Conservation (phyloP, 352 stramenopile genomes). For the Elongisporangium undulatum region DNA sequence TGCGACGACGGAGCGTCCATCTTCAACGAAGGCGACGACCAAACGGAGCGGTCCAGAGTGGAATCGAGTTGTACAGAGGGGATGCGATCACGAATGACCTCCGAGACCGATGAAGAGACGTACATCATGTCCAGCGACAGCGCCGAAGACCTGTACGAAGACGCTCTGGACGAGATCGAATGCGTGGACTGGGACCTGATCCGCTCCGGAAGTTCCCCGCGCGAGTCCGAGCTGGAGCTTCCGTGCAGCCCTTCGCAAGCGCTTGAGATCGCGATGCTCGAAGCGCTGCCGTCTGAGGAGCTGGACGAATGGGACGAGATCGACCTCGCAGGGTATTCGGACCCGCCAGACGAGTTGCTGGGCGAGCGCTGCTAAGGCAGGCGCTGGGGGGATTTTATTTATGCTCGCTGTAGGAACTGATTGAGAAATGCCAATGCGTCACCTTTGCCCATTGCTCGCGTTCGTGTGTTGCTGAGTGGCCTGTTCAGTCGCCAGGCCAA, state of each 20-base stretch:
- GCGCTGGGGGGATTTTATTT: not conserved
- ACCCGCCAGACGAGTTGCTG: too few species aligned
- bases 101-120: not conserved
- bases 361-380: too few species aligned
- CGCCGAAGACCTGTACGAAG: slow-evolving; percentile 15
- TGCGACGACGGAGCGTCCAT: not conserved
- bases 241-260: not conserved
- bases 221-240: not conserved
- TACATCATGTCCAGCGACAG: slow-evolving; percentile 2
- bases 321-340: not conserved
- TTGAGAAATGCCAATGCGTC: not conserved
- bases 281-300: not conserved
- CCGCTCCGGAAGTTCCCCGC: not conserved
- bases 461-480: not conserved
- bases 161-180: slow-evolving; percentile 9
- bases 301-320: not conserved
- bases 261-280: not conserved
- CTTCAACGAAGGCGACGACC: not conserved
- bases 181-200: not conserved
- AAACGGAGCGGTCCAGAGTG: not conserved
- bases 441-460: not conserved
- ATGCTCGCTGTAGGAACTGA: not conserved
- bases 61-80: not conserved
- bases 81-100: not conserved
- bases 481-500: not conserved